These are phyloP conservation scores for Mortierella sp. DNA, from an alignment of 371 early-diverging fungal genomes.

Conservation along the genomic window DNA sequence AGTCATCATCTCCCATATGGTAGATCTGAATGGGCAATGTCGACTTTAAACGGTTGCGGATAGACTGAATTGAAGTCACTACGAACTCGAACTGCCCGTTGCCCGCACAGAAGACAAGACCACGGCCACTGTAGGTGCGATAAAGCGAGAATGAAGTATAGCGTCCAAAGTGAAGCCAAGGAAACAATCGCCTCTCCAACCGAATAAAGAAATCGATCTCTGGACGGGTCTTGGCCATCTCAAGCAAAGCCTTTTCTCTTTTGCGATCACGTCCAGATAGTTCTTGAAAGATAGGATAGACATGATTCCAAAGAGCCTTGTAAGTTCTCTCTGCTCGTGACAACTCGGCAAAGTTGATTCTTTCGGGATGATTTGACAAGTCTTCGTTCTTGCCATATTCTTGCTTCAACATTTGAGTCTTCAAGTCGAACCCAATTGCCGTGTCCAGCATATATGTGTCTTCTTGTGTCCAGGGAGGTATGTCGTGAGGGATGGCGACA, in stretches of 20 bases:
- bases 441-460: slow-evolving; percentile 43
- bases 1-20: slow-evolving; percentile 72
- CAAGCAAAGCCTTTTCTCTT: slow-evolving; percentile 16
- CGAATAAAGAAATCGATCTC: slow-evolving; percentile 43
- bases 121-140: slow-evolving; percentile 58
- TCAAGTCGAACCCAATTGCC: slow-evolving; percentile 24
- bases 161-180: slow-evolving; percentile 41
- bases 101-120: slow-evolving; percentile 81
- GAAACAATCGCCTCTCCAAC: slow-evolving; percentile 40
- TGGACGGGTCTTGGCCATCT: slow-evolving; percentile 38
- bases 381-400: slow-evolving; percentile 26
- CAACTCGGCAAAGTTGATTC: slow-evolving; percentile 34
- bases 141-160: slow-evolving; percentile 38
- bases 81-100: slow-evolving; percentile 75
- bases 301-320: slow-evolving; percentile 50
- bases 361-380: slow-evolving; percentile 6
- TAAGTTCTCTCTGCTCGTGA: slow-evolving; percentile 33
- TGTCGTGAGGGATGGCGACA: slow-evolving; percentile 45
- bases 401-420: slow-evolving; percentile 23
- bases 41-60: slow-evolving; percentile 68
- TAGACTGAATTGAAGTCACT: slow-evolving; percentile 64
- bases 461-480: slow-evolving; percentile 44
- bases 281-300: slow-evolving; percentile 31
- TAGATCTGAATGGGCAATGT: slow-evolving; percentile 81
- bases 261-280: slow-evolving; percentile 36